Percentiles rank a stretch among this genome's conserved stretches.
Conservation (phyloP, 108 stramenopile genomes). For the Nannochloropsis gaditana region DNA sequence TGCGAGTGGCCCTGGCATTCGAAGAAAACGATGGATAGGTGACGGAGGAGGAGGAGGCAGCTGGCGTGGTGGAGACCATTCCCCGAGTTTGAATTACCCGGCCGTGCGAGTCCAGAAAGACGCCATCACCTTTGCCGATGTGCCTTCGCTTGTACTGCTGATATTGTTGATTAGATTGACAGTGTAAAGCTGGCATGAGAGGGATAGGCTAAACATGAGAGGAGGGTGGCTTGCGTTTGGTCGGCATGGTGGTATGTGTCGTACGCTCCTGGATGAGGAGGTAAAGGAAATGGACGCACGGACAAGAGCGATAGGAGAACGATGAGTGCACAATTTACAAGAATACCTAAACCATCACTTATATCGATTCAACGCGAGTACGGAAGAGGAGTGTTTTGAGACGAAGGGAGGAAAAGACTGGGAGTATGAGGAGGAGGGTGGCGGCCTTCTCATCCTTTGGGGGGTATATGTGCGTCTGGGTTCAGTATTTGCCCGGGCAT, state of each 20-base stretch:
- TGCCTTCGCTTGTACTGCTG: not conserved
- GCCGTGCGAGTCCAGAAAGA: not conserved
- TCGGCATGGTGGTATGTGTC: not conserved
- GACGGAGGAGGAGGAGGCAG: not conserved
- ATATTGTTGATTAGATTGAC: not conserved
- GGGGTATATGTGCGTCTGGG: too few species aligned
- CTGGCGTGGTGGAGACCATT: not conserved
- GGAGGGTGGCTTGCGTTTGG: slow-evolving; percentile 2
- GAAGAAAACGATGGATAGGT: not conserved
- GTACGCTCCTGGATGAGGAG: not conserved
- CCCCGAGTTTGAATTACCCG: not conserved
- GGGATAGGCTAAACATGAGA: not conserved
- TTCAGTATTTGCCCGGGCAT: too few species aligned
- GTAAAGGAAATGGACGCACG: not conserved
- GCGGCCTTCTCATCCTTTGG: too few species aligned
- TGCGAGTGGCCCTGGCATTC: not conserved
- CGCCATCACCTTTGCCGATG: not conserved
- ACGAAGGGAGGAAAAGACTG: not conserved
- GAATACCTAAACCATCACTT: not conserved
- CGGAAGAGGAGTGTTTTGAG: not conserved
- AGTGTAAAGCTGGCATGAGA: not conserved
- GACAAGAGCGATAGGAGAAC: not conserved
- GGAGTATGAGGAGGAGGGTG: too few species aligned
- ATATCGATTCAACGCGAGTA: not conserved
- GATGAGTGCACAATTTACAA: not conserved